Evolutionary conservation across 345 rosid genomes (phyloP), one percentile per base, ranked within the genome.

Genomic region (Ailanthus altissimus): DNA sequence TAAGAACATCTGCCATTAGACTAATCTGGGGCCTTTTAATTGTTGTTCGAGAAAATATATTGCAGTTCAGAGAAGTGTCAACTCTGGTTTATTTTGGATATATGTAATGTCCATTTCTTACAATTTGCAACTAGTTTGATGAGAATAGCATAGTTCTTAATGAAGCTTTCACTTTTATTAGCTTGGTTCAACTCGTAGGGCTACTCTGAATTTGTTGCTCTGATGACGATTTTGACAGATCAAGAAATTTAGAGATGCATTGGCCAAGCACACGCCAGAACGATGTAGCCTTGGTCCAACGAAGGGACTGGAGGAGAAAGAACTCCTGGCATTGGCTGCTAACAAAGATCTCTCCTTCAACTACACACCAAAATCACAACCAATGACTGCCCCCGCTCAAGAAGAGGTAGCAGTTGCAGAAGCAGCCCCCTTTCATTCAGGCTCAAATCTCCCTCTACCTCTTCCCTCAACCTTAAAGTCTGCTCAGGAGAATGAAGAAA

Each of bases 281-380:
- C 78, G 97, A 45, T 92, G 97, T 83, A 91, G 98, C 86, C 89
- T 96, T 0, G 89, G 87, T 16, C 97, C 93, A 1, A 79, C 92
- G 16, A 91, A 90, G 82, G 99, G 99, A 40, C 83, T 96, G 64
- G 98, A 96, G 81, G 97, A 93, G 80, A 91, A 90, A 83, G 99
- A 96, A 85, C 97, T 96, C 2, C 67, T 87, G 72, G 99, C 97
- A 2, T 87, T 96, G 76, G 87, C 97, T 62, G 91, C 97, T 21
- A 93, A 96, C 83, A 93, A 78, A 83, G 98, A 92, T 42, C 91
- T 96, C 8, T 83, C 85, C 88, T 96, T 96, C 83, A 88, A 77
- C 65, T 88, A 85, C 89, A 83, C 85, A 25, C 89, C 89, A 10
- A 90, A 84, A 79, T 83, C 84, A 26, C 72, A 85, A 56, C 81